Evolutionary conservation across 129 eudicot species (phyloP).

Genomic region (Glebionis coronaria): DNA sequence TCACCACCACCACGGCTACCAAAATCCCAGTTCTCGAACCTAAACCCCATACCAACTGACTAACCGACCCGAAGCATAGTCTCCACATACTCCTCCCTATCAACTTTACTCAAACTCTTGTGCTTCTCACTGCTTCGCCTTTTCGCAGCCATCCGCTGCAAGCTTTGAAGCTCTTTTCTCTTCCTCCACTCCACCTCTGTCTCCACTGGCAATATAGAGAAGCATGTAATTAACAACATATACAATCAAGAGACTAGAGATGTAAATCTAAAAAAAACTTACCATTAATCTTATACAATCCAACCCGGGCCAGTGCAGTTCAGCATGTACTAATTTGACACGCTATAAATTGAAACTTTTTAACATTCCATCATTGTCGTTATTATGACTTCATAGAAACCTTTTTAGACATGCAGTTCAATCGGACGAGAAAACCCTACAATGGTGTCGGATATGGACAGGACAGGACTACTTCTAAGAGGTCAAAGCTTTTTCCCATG

Average conservation of each 20-base stretch:
- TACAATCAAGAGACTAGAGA: no score
- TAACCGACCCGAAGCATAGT: conserved; percentile 44
- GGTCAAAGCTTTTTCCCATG: no score
- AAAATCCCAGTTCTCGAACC: conserved; percentile 40
- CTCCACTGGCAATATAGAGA: conserved; percentile 93
- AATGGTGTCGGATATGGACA: conserved; percentile 58
- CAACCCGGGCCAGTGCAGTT: no score
- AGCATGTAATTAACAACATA: no score
- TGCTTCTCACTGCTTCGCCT: conserved; percentile 78
- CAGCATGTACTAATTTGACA: no score
- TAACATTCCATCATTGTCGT: no score
- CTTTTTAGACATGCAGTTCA: conserved; percentile 40
- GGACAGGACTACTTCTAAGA: conserved; percentile 48
- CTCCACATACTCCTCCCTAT: conserved; percentile 45
- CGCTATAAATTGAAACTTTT: no score
- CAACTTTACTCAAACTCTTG: conserved; percentile 44
- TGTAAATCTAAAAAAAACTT: no score
- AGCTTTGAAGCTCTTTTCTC: conserved; percentile 81
- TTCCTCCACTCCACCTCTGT: conserved; percentile 86
- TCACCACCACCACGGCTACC: conserved; percentile 23
- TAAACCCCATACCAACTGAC: conserved; percentile 29
- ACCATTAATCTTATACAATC: no score
- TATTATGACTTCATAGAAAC: no score
- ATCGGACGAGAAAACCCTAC: conserved; percentile 43
- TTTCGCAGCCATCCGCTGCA: conserved; percentile 86